Conservation (phyloP, 106 monocot species). For the Dioscorea dumetorum region DNA sequence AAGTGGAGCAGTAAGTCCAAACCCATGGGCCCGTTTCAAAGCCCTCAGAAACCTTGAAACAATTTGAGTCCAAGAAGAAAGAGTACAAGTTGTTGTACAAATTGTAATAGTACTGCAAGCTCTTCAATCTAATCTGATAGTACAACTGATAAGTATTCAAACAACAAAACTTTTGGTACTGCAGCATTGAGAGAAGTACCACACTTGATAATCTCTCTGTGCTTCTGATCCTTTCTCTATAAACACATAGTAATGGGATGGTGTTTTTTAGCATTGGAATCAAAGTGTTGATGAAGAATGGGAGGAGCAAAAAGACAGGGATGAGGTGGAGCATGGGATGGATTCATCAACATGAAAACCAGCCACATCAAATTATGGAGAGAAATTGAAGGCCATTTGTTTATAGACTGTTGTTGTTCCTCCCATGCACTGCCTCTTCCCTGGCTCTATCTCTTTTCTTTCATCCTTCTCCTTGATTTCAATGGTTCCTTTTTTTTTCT, state of each 20-base stretch:
- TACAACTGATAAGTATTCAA: not conserved
- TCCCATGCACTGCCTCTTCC: conserved; percentile 21
- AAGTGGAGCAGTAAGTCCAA: too few species aligned
- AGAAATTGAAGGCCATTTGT: not conserved
- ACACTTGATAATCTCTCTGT: not conserved
- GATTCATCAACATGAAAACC: conserved; percentile 3
- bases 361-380: not conserved
- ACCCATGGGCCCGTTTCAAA: too few species aligned
- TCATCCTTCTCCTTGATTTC: not conserved
- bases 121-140: not conserved
- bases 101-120: not conserved
- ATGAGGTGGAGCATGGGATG: conserved; percentile 5
- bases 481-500: not conserved
- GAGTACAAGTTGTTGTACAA: not conserved
- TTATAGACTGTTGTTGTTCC: conserved; percentile 2
- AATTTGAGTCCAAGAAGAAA: too few species aligned
- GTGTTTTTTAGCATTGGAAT: too few species aligned
- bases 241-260: not conserved
- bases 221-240: not conserved
- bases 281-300: not conserved
- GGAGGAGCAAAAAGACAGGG: conserved; percentile 1
- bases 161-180: not conserved
- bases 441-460: conserved; percentile 4
- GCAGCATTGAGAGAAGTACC: not conserved
- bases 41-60: too few species aligned